phyloP scores from a whole-genome alignment of 2,329 filamentous ascomycete genomes.

The Aspergillus sp. region DNA sequence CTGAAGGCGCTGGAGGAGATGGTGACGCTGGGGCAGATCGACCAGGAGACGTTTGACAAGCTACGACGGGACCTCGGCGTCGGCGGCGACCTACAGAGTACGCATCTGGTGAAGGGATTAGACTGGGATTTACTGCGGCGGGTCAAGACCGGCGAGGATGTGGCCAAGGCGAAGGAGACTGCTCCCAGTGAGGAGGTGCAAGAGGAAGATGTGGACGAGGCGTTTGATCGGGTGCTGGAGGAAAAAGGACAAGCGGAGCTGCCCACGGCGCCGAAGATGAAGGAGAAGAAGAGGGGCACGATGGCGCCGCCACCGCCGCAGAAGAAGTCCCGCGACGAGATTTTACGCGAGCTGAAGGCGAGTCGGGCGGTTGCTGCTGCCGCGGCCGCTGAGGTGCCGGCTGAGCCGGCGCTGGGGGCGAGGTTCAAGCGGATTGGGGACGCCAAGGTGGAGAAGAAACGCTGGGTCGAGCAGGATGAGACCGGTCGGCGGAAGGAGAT shows the following conservation, averaged over 20 bases:
- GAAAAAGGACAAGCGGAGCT: conserved; percentile 29
- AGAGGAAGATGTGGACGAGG: conserved; percentile 60
- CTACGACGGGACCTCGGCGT: conserved; percentile 69
- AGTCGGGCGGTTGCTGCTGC: conserved; percentile 40
- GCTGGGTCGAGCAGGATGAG: conserved; percentile 56
- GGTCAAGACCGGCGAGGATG: conserved; percentile 52
- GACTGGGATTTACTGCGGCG: conserved; percentile 69
- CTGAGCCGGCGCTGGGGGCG: conserved; percentile 50
- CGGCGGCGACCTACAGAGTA: conserved; percentile 75
- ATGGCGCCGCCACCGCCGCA: conserved; percentile 40
- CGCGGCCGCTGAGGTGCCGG: conserved; percentile 31
- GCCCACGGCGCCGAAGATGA: conserved; percentile 26
- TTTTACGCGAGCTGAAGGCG: conserved; percentile 58
- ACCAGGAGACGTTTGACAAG: conserved; percentile 72
- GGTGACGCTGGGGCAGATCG: conserved; percentile 80
- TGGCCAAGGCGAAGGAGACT: conserved; percentile 32
- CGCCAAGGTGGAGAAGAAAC: conserved; percentile 45
- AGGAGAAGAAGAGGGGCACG: conserved; percentile 53
- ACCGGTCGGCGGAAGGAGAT: conserved; percentile 54
- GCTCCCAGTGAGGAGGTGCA: conserved; percentile 26
- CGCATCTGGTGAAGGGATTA: conserved; percentile 86
- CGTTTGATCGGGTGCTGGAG: conserved; percentile 46
- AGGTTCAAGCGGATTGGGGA: conserved; percentile 55
- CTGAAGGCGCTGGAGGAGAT: conserved; percentile 78
- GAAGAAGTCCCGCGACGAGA: conserved; percentile 58